Evolutionary conservation across 2,329 filamentous ascomycete species (phyloP).

Genomic region (Keithomyces neogunnii): DNA sequence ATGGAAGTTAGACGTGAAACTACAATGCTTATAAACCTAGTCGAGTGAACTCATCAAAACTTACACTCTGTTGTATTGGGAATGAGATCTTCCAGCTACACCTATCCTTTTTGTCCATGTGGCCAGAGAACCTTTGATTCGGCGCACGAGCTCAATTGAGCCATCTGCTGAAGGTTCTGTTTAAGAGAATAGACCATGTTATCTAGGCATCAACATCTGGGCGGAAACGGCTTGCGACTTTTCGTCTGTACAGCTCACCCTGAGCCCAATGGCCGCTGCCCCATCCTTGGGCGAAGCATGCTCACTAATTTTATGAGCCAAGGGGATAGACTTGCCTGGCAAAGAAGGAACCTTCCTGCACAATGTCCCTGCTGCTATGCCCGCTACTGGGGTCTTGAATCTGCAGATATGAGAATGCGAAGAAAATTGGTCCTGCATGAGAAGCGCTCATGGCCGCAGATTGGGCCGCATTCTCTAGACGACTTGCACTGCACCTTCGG

Average conservation of each 20-base stretch:
- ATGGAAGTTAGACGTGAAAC: not conserved
- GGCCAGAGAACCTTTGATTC: not conserved
- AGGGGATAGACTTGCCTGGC: no score
- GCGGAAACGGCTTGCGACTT: no score
- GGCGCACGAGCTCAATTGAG: not conserved
- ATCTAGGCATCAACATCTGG: not conserved
- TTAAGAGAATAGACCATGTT: not conserved
- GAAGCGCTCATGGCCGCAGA: conserved; percentile 9
- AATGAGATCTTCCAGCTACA: not conserved
- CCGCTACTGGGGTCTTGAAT: no score
- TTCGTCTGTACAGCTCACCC: no score
- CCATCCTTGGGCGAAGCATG: no score
- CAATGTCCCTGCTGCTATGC: not conserved
- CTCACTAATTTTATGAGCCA: no score
- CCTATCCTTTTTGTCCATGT: not conserved
- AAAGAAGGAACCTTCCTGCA: no score
- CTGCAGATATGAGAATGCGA: no score
- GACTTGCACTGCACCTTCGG: conserved; percentile 4
- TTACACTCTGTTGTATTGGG: not conserved
- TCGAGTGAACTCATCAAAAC: not conserved
- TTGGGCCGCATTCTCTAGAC: conserved; percentile 8
- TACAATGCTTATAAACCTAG: not conserved
- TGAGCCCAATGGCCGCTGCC: no score
- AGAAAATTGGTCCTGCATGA: conserved; percentile 2
- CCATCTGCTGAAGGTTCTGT: not conserved